A percentile compares a stretch with the other conserved stretches of the same genome.
These are phyloP conservation scores for Phellinidium pouzarii DNA, from an alignment of 1,284 basidiomycete genomes.

Conservation along the genomic window DNA sequence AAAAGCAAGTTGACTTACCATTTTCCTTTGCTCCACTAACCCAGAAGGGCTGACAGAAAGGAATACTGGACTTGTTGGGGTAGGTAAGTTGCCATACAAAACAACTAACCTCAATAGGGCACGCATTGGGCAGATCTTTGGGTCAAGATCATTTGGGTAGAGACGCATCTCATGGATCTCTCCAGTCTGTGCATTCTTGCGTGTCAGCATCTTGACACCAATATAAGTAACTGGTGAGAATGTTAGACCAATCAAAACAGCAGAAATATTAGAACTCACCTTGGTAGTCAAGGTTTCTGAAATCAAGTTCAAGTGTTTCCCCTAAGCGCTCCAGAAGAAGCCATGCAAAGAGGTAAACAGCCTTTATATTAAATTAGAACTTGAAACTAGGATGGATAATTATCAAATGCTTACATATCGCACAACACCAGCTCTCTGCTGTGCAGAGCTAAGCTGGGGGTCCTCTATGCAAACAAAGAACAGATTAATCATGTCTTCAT, in stretches of 20 bases:
- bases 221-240: not conserved
- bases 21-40: not conserved
- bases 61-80: conserved; percentile 13
- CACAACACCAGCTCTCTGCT: conserved; percentile 19
- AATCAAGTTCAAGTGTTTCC: conserved; percentile 21
- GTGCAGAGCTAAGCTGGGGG: not conserved
- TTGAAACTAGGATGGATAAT: not conserved
- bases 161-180: conserved; percentile 15
- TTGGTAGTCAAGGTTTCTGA: conserved; percentile 14
- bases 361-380: conserved; percentile 10
- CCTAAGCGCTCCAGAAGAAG: conserved; percentile 21
- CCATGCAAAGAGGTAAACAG: conserved; percentile 23
- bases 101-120: conserved; percentile 11
- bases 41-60: conserved; percentile 9
- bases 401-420: conserved; percentile 20
- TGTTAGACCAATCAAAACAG: too few relatives aligned
- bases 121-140: conserved; percentile 16
- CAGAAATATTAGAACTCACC: conserved; percentile 5
- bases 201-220: conserved; percentile 5
- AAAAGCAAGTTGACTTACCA: conserved; percentile 9
- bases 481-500: conserved; percentile 22
- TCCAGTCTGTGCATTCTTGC: conserved; percentile 19
- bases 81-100: conserved; percentile 7
- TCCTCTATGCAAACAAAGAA: conserved; percentile 19
- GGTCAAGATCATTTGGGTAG: conserved; percentile 16